Evolutionary conservation across 139 green algal genomes (phyloP).

Genomic region (Chlorella sp.): DNA sequence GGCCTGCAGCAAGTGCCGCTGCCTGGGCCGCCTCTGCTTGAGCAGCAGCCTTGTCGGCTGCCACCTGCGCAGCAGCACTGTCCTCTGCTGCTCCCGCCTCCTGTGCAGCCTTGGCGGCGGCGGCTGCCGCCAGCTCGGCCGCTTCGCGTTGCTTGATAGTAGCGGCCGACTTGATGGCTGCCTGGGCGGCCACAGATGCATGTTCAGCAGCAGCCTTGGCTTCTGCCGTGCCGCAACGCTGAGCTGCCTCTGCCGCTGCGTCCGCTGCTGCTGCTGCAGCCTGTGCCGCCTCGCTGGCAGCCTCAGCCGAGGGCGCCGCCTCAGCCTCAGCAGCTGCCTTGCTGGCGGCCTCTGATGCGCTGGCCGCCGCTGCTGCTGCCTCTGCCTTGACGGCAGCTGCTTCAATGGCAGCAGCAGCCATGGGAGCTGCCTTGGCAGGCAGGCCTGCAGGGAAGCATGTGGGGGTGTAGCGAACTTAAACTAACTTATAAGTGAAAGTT

Average conservation of each 20-base stretch:
- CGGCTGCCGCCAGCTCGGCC: not conserved
- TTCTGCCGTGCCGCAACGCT: not conserved
- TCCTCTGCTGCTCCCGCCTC: not conserved
- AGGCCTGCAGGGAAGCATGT: not conserved
- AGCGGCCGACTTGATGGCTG: not conserved
- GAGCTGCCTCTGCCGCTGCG: not conserved
- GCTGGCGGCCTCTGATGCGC: not conserved
- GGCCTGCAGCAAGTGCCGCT: not conserved
- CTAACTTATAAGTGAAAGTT: too few species aligned
- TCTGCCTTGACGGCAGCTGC: not conserved
- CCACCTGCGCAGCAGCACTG: not conserved
- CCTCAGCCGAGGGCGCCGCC: not conserved
- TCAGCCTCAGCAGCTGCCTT: not conserved
- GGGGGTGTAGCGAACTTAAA: too few species aligned
- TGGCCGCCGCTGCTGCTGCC: not conserved
- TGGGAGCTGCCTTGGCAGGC: not conserved
- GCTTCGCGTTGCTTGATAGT: not conserved
- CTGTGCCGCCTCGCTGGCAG: not conserved
- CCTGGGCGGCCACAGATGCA: not conserved
- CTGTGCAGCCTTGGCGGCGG: not conserved
- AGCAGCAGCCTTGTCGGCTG: not conserved
- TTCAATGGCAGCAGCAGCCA: not conserved
- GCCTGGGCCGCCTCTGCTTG: not conserved
- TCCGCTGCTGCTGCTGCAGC: not conserved
- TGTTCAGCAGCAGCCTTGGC: not conserved